A percentile compares a stretch with the other conserved stretches of the same genome.
These are phyloP conservation scores for Entomortierella chlamydospora DNA, from an alignment of 192 early-diverging fungal genomes.

Conservation along the genomic window DNA sequence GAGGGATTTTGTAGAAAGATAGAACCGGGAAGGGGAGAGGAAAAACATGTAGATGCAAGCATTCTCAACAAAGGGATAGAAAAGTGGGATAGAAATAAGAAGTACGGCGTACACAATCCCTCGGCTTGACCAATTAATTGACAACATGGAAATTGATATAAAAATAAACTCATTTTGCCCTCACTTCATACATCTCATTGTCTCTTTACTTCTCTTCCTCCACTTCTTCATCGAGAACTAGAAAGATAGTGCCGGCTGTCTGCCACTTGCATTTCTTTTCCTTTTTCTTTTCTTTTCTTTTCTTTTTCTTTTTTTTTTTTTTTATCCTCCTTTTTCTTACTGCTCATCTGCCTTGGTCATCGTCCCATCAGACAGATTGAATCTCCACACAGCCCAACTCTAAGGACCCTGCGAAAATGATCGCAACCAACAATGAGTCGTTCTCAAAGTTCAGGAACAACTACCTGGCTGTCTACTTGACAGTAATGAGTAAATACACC, in stretches of 20 bases:
- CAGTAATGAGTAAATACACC: slow-evolving; percentile 60
- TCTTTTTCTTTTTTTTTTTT: not conserved
- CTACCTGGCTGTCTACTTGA: slow-evolving; percentile 63
- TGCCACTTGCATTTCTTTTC: no score
- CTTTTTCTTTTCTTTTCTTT: not conserved
- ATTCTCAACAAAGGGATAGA: not conserved
- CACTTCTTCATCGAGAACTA: no score
- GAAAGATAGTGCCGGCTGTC: no score
- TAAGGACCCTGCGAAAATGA: no score
- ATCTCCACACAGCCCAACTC: no score
- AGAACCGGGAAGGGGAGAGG: not conserved
- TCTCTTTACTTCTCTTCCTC: not conserved
- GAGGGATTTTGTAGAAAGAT: not conserved
- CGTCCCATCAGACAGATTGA: no score
- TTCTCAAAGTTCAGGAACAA: slow-evolving; percentile 62
- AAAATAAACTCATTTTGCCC: no score
- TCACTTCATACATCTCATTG: not conserved
- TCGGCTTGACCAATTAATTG: no score
- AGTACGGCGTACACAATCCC: no score
- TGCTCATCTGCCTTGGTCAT: not conserved
- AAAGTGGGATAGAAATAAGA: no score
- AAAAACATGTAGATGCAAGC: no score
- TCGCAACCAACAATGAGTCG: slow-evolving; percentile 26
- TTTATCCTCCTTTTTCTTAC: not conserved
- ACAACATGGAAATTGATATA: no score